Conservation (phyloP, 106 monocot species). For the Acorus calamus region DNA sequence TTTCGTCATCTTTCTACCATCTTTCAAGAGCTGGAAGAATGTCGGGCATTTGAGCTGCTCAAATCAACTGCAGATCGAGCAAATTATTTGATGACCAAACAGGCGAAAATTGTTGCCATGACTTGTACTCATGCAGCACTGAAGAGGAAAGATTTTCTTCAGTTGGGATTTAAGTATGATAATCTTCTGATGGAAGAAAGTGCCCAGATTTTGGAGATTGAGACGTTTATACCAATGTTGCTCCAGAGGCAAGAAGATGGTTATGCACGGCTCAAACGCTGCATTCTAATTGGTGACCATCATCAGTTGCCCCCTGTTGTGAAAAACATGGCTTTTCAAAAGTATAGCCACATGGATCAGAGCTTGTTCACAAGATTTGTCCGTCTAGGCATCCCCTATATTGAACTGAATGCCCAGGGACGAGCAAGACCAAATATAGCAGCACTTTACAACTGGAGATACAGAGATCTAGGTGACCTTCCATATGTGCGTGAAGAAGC, state of each 20-base stretch:
- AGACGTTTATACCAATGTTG: slow-evolving; percentile 97
- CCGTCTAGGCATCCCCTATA: slow-evolving; percentile 91
- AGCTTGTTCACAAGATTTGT: slow-evolving; percentile 97
- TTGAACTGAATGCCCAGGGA: slow-evolving; percentile 98
- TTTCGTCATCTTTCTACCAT: slow-evolving; percentile 90
- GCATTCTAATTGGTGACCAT: slow-evolving; percentile 96
- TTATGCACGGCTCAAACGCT: slow-evolving; percentile 82
- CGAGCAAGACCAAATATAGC: slow-evolving; percentile 87
- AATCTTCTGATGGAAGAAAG: slow-evolving; percentile 99
- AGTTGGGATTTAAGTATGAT: slow-evolving; percentile 93
- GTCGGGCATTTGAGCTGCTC: slow-evolving; percentile 91
- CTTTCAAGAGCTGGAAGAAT: slow-evolving; percentile 97
- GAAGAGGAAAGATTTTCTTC: slow-evolving; percentile 94
- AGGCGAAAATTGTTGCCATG: slow-evolving; percentile 99
- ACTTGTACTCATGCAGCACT: slow-evolving; percentile 98
- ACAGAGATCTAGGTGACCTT: slow-evolving; percentile 92
- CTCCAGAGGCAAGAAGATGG: slow-evolving; percentile 99
- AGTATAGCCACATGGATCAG: slow-evolving; percentile 99
- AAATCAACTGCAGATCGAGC: slow-evolving; percentile 96
- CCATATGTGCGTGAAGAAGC: slow-evolving; percentile 59
- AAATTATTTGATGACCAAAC: slow-evolving; percentile 99
- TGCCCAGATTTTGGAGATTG: slow-evolving; percentile 98
- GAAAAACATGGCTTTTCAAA: slow-evolving; percentile 99
- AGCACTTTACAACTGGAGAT: slow-evolving; percentile 94
- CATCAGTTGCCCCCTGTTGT: slow-evolving; percentile 99